Evolutionary conservation across 192 early-diverging fungal species (phyloP), one percentile per base, ranked within the genome.

Genomic region (Coemansia guatemalensis): DNA sequence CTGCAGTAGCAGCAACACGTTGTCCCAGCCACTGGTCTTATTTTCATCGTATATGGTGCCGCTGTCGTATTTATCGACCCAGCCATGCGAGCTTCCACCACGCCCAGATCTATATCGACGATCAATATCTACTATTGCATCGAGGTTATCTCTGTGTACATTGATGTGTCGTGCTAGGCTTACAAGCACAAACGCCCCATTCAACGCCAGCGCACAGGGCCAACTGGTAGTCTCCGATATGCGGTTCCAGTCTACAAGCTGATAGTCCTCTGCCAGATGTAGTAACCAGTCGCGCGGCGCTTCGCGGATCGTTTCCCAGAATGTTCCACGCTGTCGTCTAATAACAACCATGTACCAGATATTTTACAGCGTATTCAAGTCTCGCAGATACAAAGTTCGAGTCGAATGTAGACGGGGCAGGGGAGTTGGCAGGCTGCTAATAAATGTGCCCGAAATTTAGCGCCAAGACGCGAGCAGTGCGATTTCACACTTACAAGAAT

Each of bases 161-260:
- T 65, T 65, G 5, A 74, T 49, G 27, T 71, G 65, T 11, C 78
- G 71, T 21, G 61, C 65, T 12, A 53, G 26, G 44, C 61, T 68
- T 7, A 74, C 65, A 4, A 74, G 41, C 3, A 82, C 50, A 51
- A 69, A 82, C 17, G 73, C n/a, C 17, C 14, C 63, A 56, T 82
- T 82, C 48, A 82, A 60, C 2, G 25, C 60, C 4, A 82, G 63
- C 20, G 73, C 79, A 48, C 67, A 73, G 1, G 79, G 79, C 79
- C 79, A 82, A 59, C 79, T 82, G 1, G 74, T 76, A 4, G 79
- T 71, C 55, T 82, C 74, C 0, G 79, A 69, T 8, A 75, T 39
- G 14, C 50, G 60, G 65, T 61, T 77, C 79, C 79, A 82, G 67
- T 82, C 74, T 14, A 82, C 58, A 22, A 82, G 60, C 59, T 82